phyloP scores from a whole-genome alignment of 768 basidiomycete species.

The Nidularia sp. region DNA sequence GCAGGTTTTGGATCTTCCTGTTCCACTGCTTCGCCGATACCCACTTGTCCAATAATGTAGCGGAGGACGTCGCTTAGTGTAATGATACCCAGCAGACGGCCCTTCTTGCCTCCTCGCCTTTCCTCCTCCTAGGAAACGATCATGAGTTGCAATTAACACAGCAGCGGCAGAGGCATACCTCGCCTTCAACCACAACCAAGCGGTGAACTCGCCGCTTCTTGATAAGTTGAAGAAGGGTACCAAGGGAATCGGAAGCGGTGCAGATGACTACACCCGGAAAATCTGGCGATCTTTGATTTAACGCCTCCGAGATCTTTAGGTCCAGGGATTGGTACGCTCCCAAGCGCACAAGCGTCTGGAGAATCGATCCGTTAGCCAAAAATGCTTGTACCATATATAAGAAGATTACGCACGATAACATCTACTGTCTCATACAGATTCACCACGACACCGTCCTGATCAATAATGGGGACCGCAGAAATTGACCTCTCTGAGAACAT shows the following conservation, averaged over 20 bases:
- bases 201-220: conserved; percentile 93
- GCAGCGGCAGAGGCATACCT: conserved; percentile 40
- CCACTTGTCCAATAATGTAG: conserved; percentile 71
- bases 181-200: conserved; percentile 92
- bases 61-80: conserved; percentile 86
- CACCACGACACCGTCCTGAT: conserved; percentile 87
- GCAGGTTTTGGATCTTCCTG: conserved; percentile 16
- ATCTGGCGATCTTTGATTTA: conserved; percentile 88
- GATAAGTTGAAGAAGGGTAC: conserved; percentile 85
- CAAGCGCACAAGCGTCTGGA: conserved; percentile 86
- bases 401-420: conserved; percentile 73
- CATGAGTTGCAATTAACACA: background rate
- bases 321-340: conserved; percentile 97
- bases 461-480: conserved; percentile 94
- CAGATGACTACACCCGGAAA: conserved; percentile 98
- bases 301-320: conserved; percentile 87
- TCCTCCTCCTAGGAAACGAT: conserved; percentile 63
- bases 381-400: background rate
- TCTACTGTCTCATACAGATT: conserved; percentile 99
- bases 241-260: conserved; percentile 87
- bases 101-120: conserved; percentile 73
- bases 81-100: conserved; percentile 81
- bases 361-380: conserved; percentile 4
- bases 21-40: conserved; percentile 42
- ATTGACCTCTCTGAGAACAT: conserved; percentile 97